A percentile compares a stretch with the other conserved stretches of the same genome.
phyloP scores from a whole-genome alignment of 2,329 filamentous ascomycete genomes.

The Aquanectria penicillioides region DNA sequence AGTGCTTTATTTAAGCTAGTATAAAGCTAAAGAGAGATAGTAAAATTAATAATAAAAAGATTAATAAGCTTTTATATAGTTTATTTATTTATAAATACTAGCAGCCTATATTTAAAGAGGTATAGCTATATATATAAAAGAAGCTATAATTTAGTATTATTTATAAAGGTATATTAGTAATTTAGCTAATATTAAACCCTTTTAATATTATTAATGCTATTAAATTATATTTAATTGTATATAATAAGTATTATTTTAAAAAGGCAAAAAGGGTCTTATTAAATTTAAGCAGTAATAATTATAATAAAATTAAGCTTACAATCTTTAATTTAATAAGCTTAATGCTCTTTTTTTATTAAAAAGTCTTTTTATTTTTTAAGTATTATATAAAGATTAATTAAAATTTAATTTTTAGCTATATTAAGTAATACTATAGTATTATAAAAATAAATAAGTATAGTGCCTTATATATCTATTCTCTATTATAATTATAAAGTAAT shows the following conservation, averaged over 20 bases:
- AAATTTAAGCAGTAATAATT: slow-evolving; percentile 9
- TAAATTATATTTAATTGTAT: background rate
- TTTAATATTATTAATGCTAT: slow-evolving; percentile 19
- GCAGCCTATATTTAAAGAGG: slow-evolving; percentile 10
- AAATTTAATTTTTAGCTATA: background rate
- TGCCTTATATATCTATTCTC: background rate
- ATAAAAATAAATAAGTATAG: background rate
- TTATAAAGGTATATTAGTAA: slow-evolving; percentile 11
- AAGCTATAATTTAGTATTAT: slow-evolving; percentile 24
- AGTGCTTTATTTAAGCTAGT: background rate
- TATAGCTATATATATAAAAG: background rate
- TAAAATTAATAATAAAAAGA: background rate
- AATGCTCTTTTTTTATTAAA: slow-evolving; percentile 6
- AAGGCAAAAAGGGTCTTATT: background rate
- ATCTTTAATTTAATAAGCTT: slow-evolving; percentile 9
- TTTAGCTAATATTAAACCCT: slow-evolving; percentile 25
- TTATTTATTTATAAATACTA: slow-evolving; percentile 8
- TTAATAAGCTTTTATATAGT: slow-evolving; percentile 11
- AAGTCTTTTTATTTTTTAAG: background rate
- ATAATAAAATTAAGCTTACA: slow-evolving; percentile 3
- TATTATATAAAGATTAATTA: background rate
- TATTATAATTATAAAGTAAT: slow-evolving; percentile 8
- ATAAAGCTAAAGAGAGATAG: slow-evolving; percentile 2
- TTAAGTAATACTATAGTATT: background rate
- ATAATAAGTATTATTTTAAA: background rate